Base-by-base conservation (phyloP, 2,329 filamentous ascomycete genomes). In the Nemania sp. region DNA sequence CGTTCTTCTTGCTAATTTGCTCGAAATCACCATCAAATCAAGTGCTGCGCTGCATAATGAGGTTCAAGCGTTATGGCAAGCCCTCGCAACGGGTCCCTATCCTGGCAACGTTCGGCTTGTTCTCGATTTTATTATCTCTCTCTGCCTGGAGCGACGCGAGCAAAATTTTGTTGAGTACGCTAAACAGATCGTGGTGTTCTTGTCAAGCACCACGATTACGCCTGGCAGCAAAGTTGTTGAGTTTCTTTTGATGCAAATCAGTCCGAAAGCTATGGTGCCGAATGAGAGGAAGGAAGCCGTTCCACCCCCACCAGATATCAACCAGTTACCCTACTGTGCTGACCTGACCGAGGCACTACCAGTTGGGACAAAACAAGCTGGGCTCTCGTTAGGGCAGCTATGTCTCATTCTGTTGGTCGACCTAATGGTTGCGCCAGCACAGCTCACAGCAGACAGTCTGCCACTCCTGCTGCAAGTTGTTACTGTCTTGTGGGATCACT, bases 111-210 rank as follows among this genome's bases (percentile, higher is more conserved):
- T 99, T 11, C 91, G 96, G 57, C 80, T 99, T 35, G 91, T 98
- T 12, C 83, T 99, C 1, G 93, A 98, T 73, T 99, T 99, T 72
- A 95, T 99, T 75, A 98, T 99, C 76, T 88, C 88, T 29, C 83
- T 98, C 4, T 99, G 95, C 68, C 80, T 99, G 11, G 95, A 99
- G 70, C 88, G 94, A 34, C 88, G 94, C 50, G 96, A 99, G 74
- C 95, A 99, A 71, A 98, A 97, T 69, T 99, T 97, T 74, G 94
- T 99, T 57, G 92, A 97, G 68, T 97, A 96, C 72, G 94, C 94
- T 5, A 99, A 98, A 78, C 95, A 99, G 75, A 95, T 99, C 54
- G 92, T 98, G 15, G 96, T 99, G 0, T 98, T 97, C 73, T 76
- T 99, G 5, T 96, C 95, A 0, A 95, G 91, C 66, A 97, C 83